Evolutionary conservation across 2,329 filamentous ascomycete species (phyloP).

Genomic region (Arthroderma uncinatum): DNA sequence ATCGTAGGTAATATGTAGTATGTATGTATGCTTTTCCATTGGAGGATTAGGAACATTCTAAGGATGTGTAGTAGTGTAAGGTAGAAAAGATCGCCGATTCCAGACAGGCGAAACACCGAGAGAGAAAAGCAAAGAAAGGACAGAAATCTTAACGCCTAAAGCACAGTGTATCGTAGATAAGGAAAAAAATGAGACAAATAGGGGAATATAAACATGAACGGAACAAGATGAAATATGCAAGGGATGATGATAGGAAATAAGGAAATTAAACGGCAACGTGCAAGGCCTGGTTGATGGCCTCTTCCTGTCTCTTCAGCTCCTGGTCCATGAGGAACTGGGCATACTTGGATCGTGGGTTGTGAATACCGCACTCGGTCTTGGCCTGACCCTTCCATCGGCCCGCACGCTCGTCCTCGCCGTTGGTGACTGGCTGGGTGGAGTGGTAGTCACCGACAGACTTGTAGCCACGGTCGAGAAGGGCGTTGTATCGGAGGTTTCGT

Average conservation of each 20-base stretch:
- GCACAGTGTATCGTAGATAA: not conserved
- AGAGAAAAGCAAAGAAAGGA: not conserved
- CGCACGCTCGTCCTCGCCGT: conserved; percentile 88
- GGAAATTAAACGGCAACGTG: not conserved
- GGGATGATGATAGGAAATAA: not conserved
- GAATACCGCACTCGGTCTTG: conserved; percentile 97
- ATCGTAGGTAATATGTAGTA: not conserved
- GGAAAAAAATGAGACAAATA: not conserved
- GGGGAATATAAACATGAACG: conserved; percentile 1
- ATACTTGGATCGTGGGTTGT: conserved; percentile 94
- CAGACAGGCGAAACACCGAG: conserved; percentile 1
- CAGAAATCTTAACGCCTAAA: conserved; percentile 1
- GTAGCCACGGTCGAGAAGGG: conserved; percentile 83
- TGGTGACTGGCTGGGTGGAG: conserved; percentile 79
- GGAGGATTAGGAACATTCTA: conserved; percentile 4
- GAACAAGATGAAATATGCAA: not conserved
- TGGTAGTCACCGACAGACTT: conserved; percentile 98
- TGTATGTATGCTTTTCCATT: conserved; percentile 1
- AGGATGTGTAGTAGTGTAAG: not conserved
- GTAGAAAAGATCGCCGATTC: not conserved
- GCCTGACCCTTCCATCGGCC: conserved; percentile 92
- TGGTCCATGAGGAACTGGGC: conserved; percentile 69
- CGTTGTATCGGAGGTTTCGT: conserved; percentile 87
- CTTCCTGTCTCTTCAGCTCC: conserved; percentile 55
- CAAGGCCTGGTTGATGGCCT: conserved; percentile 41